Conservation (phyloP, 345 rosid genomes). For the Arabis alpina region DNA sequence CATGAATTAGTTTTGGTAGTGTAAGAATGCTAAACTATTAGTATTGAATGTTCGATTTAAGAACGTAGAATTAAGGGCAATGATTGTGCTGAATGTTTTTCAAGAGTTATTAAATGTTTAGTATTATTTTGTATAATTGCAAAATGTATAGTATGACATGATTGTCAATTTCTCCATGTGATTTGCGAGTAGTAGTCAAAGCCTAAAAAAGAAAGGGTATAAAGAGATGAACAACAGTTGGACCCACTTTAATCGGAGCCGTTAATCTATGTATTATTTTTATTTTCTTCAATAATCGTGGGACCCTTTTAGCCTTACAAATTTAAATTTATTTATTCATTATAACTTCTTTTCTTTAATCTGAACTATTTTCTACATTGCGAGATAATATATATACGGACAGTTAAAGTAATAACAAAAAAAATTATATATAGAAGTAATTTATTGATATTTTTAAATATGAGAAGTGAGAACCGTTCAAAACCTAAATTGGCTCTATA, state of each 20-base stretch:
- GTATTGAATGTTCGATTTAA: no score
- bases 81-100: not conserved
- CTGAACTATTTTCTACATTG: no score
- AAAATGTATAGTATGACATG: constrained; percentile 3
- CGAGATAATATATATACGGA: no score
- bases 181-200: constrained; percentile 32
- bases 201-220: constrained; percentile 4
- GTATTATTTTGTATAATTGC: constrained; percentile 13
- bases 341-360: not conserved
- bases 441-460: no score
- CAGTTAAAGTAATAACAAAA: no score
- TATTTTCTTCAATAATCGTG: constrained; percentile 23
- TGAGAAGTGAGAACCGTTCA: no score
- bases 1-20: no score
- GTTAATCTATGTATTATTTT: constrained; percentile 28
- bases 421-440: no score
- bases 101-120: constrained; percentile 3
- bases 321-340: not conserved
- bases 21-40: no score
- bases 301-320: constrained; percentile 13
- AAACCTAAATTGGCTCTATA: no score
- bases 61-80: not conserved
- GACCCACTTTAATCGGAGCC: constrained; percentile 25
- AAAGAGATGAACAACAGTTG: constrained; percentile 24
- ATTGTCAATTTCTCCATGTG: constrained; percentile 38